These are phyloP conservation scores for Lactarius deliciosus DNA, from an alignment of 768 basidiomycete genomes.

Conservation along the genomic window DNA sequence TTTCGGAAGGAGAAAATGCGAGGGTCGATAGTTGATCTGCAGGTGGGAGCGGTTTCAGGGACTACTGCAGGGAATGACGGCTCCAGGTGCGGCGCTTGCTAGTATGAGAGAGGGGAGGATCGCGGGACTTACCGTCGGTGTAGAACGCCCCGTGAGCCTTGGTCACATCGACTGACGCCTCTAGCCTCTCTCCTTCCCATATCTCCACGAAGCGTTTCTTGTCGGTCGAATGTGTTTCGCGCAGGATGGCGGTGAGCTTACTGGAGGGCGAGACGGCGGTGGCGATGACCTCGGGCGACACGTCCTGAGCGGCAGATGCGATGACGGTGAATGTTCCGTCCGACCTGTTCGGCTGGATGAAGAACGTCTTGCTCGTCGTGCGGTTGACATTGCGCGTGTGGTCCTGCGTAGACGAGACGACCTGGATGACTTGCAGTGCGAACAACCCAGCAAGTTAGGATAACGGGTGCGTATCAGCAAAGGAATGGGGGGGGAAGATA, in stretches of 20 bases:
- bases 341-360: slow-evolving; percentile 19
- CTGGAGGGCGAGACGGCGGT: slow-evolving; percentile 32
- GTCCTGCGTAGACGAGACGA: slow-evolving; percentile 24
- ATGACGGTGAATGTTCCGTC: slow-evolving; percentile 20
- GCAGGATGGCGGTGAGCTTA: slow-evolving; percentile 30
- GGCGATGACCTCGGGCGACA: slow-evolving; percentile 29
- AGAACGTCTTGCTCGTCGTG: slow-evolving; percentile 25
- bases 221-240: slow-evolving; percentile 25
- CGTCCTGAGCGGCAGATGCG: slow-evolving; percentile 27
- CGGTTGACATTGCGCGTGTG: slow-evolving; percentile 26
- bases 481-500: neutral
- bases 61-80: neutral
- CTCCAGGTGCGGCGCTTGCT: neutral
- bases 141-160: slow-evolving; percentile 33
- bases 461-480: neutral
- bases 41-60: neutral
- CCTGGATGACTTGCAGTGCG: slow-evolving; percentile 17
- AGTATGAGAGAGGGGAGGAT: neutral
- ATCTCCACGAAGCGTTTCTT: slow-evolving; percentile 36
- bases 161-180: slow-evolving; percentile 27
- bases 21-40: slow-evolving; percentile 26
- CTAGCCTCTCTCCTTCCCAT: slow-evolving; percentile 31
- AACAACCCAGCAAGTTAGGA: neutral
- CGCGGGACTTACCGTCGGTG: slow-evolving; percentile 31
- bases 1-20: slow-evolving; percentile 28